Evolutionary conservation across 257 asterid species (phyloP), one percentile per base, ranked within the genome.

Genomic region (Misopates orontium): DNA sequence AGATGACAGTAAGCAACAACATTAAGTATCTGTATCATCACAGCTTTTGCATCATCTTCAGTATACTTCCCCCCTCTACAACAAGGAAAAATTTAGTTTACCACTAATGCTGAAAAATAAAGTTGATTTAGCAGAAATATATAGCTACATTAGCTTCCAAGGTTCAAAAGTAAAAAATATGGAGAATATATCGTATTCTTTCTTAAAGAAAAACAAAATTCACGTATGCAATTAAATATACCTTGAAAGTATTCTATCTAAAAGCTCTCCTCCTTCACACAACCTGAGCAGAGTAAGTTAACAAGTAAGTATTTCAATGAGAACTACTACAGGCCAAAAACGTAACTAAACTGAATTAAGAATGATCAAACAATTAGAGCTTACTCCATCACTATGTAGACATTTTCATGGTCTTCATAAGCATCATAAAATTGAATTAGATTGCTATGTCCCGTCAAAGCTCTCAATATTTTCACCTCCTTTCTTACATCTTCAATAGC

Each of bases 361-460:
- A 32, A 21, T 52, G 54, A 56, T 54, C 60, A 61, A 69, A 18
- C 52, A 39, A 72, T 44, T 32, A 59, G 60, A 60, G 47, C 97
- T 82, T 89, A 92, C 98, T 89, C 98, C 98, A 92, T 92, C 55
- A 92, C 95, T 70, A 92, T 71, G 81, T 87, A 92, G 79, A 92
- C 95, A 67, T 92, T 87, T 64, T 84, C 92, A 62, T 75, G 82
- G 73, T 92, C 98, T 81, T 90, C 97, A 73, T 72, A 85, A 23
- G 96, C 87, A 71, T 90, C 95, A 56, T 83, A 85, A 68, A 85
- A 90, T 17, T 84, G 86, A 56, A 87, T 82, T 58, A 90, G 76
- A 72, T 90, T 80, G 83, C 69, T 77, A 71, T 87, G 96, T 14
- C 97, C 97, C 0, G 94, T 79, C 83, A 90, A 81, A 71, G 97